Evolutionary conservation across 257 asterid genomes (phyloP), one percentile per base, ranked within the genome.

Genomic region (Pogostemon cablin): DNA sequence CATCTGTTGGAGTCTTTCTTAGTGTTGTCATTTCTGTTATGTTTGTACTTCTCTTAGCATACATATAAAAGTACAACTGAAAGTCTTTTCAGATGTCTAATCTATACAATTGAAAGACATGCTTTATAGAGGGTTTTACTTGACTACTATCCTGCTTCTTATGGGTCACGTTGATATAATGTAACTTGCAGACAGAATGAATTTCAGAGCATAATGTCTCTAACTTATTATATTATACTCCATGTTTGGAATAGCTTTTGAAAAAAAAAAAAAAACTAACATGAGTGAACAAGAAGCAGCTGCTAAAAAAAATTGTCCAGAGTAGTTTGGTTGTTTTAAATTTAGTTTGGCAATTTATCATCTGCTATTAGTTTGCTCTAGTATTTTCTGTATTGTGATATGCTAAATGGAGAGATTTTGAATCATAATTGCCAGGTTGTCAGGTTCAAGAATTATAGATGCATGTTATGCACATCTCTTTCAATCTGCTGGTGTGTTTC

Each of bases 231-330:
- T n/a, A 20, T 61, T 41, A 43, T 41, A 9, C 7, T 9, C 15
- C 55, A 47, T 66, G 40, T 9, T 20, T 34, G 34, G 9, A 52
- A 55, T 49, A 56, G 9, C 60, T 34, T 64, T 73, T 46, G 15
- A 41, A 37, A 43, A 44, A 3, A 0, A 20, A 15, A 35, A 17
- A 63, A 4, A n/a, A 42, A 25, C 32, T 25, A 25, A 25, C 32
- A 20, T 46, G 62, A 59, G 37, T 34, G 47, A 60, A n/a, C 9
- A 52, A 34, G 37, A 49, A 62, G 62, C 60, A 47, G 50, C 32
- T 71, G 61, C 69, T 15, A 59, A 7, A 34, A 10, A 40, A 43
- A 63, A 48, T 61, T 17, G 69, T 61, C 60, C 67, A 12, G 5
- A 39, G 37, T 63, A 53, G 47, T 49, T 67, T n/a, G 66, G 48